A percentile compares a stretch with the other conserved stretches of the same genome.
Evolutionary conservation across 208 protist species (phyloP).

Genomic region (Trypanosoma conorhini): DNA sequence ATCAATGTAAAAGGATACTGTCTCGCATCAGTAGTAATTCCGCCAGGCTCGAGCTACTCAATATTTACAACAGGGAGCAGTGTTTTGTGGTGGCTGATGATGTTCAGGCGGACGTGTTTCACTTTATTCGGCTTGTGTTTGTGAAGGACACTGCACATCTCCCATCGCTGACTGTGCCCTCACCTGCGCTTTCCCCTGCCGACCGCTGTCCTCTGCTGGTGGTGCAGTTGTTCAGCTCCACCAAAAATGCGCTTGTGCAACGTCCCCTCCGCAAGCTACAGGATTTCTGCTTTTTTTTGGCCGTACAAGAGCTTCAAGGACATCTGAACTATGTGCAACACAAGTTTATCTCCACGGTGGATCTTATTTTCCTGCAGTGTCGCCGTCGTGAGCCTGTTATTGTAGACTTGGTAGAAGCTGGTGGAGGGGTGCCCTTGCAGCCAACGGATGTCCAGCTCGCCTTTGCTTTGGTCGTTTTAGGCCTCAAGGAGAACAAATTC

Average conservation of each 20-base stretch:
- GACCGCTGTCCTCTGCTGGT: constrained; percentile 74
- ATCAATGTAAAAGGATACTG: constrained; percentile 84
- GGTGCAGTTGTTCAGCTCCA: constrained; percentile 86
- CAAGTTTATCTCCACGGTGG: constrained; percentile 80
- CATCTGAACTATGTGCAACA: constrained; percentile 89
- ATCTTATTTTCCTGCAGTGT: constrained; percentile 85
- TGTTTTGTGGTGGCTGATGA: constrained; percentile 90
- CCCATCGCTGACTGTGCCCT: constrained; percentile 41
- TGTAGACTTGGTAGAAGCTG: constrained; percentile 41
- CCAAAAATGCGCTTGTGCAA: constrained; percentile 49
- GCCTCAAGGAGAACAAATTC: constrained; percentile 86
- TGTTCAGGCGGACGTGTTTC: constrained; percentile 74
- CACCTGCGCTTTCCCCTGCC: constrained; percentile 46
- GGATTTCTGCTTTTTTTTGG: constrained; percentile 86
- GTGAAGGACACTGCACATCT: constrained; percentile 66
- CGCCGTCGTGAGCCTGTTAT: constrained; percentile 49
- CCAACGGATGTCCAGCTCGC: constrained; percentile 34
- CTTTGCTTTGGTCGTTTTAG: constrained; percentile 63
- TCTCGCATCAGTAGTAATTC: constrained; percentile 68
- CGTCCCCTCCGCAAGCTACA: constrained; percentile 77
- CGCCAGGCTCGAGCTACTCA: constrained; percentile 77
- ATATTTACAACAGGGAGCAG: constrained; percentile 84
- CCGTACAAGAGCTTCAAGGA: constrained; percentile 84
- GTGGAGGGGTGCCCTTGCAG: constrained; percentile 3
- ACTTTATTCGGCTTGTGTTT: constrained; percentile 89